A percentile compares a stretch with the other conserved stretches of the same genome.
These are phyloP conservation scores for Choiromyces venosus DNA, from an alignment of 495 filamentous ascomycete species.

Conservation along the genomic window DNA sequence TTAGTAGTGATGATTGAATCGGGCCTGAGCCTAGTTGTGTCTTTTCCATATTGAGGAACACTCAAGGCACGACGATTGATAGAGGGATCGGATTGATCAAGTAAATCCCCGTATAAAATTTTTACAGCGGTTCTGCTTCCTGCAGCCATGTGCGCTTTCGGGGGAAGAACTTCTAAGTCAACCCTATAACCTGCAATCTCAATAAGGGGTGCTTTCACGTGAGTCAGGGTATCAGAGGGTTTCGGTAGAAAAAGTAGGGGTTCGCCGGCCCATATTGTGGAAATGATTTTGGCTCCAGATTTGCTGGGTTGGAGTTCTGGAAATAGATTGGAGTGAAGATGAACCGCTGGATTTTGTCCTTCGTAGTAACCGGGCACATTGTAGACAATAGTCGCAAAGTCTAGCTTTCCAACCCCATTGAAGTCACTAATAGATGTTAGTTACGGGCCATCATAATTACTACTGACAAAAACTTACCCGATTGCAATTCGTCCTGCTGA, in stretches of 20 bases:
- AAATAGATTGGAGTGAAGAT: conserved; percentile 23
- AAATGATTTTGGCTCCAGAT: conserved; percentile 1
- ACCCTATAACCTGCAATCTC: conserved; percentile 26
- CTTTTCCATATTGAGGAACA: conserved; percentile 17
- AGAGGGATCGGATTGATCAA: conserved; percentile 8
- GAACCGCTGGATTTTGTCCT: conserved; percentile 8
- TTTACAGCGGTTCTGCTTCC: conserved; percentile 11
- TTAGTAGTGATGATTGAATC: background rate
- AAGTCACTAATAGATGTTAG: conserved; percentile 25
- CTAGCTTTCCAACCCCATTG: conserved; percentile 16
- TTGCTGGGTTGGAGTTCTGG: background rate
- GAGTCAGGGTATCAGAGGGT: conserved; percentile 9
- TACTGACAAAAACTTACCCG: conserved; percentile 15
- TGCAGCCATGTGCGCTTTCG: conserved; percentile 1
- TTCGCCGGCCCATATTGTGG: conserved; percentile 31
- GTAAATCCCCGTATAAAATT: conserved; percentile 15
- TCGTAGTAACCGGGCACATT: conserved; percentile 24
- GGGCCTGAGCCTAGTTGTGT: background rate
- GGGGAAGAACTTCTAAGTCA: conserved; percentile 22
- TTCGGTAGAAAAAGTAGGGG: conserved; percentile 21
- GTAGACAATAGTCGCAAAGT: conserved; percentile 31
- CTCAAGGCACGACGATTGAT: conserved; percentile 8
- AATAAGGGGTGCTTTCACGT: conserved; percentile 6
- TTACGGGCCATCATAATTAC: background rate
- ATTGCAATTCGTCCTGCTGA: conserved; percentile 35